These are phyloP conservation scores for Pseudogymnoascus sp. DNA, from an alignment of 2,329 filamentous ascomycete genomes.

Conservation along the genomic window DNA sequence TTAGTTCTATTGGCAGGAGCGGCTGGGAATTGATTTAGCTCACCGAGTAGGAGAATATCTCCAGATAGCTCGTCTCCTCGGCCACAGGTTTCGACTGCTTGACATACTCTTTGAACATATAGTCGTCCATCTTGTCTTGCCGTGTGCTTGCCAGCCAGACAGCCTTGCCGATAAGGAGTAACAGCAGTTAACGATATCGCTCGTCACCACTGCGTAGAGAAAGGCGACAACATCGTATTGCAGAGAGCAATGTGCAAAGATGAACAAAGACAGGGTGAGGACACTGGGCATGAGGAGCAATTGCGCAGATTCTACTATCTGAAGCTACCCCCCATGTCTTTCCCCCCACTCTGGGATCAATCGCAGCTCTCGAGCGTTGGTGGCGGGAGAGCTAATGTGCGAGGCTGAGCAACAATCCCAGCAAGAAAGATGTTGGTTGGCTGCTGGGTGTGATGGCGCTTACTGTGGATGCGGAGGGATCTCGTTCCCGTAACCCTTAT, in stretches of 20 bases:
- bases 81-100: slow-evolving; percentile 21
- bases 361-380: neutral
- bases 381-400: slow-evolving; percentile 3
- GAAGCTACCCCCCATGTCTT: slow-evolving; percentile 1
- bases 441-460: neutral
- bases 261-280: neutral
- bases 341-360: neutral
- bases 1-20: neutral
- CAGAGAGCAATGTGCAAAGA: neutral
- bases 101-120: slow-evolving; percentile 29
- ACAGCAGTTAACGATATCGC: neutral
- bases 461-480: slow-evolving; percentile 6
- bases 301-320: neutral
- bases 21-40: slow-evolving; percentile 11
- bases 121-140: slow-evolving; percentile 27
- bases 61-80: slow-evolving; percentile 27
- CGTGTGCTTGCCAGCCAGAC: neutral
- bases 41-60: slow-evolving; percentile 29
- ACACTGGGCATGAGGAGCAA: neutral
- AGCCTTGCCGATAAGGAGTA: neutral
- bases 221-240: neutral
- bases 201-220: neutral
- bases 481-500: slow-evolving; percentile 3
- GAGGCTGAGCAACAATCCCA: neutral
- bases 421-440: neutral